A percentile compares a stretch with the other conserved stretches of the same genome.
These are phyloP conservation scores for Vitis hybrid DNA, from an alignment of 177 flowering plant genomes.

Conservation along the genomic window DNA sequence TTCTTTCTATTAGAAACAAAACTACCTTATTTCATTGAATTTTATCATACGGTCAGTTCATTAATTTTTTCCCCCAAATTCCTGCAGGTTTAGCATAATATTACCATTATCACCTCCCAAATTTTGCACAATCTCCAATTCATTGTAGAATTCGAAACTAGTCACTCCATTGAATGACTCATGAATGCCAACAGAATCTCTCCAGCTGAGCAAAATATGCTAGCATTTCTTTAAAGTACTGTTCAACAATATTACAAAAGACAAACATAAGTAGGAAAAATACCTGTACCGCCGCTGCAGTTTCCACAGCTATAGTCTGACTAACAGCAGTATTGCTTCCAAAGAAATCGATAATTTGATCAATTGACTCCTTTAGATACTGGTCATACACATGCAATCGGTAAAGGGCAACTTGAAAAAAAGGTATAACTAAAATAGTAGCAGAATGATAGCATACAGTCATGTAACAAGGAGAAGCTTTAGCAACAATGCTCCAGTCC, in stretches of 20 bases:
- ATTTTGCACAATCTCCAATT: too few relatives aligned
- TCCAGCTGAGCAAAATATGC: background rate
- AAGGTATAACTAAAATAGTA: conserved; percentile 1
- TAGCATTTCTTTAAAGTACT: background rate
- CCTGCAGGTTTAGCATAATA: too few relatives aligned
- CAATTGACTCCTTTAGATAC: conserved; percentile 89
- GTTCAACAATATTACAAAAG: conserved; percentile 1
- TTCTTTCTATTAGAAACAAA: too few relatives aligned
- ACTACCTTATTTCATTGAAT: too few relatives aligned
- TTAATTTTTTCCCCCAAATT: too few relatives aligned
- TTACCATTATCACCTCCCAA: too few relatives aligned
- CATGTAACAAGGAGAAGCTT: conserved; percentile 97
- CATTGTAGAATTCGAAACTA: background rate
- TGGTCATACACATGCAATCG: conserved; percentile 27
- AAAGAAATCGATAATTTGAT: conserved; percentile 73
- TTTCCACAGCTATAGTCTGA: conserved; percentile 87
- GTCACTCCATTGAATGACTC: background rate
- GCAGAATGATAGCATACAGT: conserved; percentile 52
- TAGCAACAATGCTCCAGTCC: conserved; percentile 94
- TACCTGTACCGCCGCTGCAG: conserved; percentile 99
- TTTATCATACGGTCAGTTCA: too few relatives aligned
- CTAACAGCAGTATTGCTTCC: conserved; percentile 75
- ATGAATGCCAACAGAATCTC: background rate
- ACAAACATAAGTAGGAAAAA: conserved; percentile 5
- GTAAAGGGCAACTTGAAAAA: conserved; percentile 8